Conservation (phyloP, 2,329 filamentous ascomycete genomes). For the Sporothrix humicola region DNA sequence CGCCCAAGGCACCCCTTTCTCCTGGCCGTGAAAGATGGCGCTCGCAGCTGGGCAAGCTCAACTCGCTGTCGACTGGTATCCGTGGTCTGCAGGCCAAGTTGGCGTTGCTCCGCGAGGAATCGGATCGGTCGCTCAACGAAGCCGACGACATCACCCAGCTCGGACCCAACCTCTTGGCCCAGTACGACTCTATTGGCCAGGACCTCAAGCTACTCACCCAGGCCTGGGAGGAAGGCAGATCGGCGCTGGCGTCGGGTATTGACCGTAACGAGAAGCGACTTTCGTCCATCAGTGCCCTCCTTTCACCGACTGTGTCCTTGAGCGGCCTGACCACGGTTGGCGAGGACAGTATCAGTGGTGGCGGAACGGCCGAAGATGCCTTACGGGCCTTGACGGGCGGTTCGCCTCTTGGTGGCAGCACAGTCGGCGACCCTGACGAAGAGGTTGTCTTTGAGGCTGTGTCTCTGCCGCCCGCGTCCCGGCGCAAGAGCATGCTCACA, state of each 20-base stretch:
- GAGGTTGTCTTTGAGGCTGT: constrained; percentile 92
- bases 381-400: constrained; percentile 75
- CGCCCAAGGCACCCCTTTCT: constrained; percentile 66
- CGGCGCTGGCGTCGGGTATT: constrained; percentile 80
- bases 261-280: constrained; percentile 77
- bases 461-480: constrained; percentile 65
- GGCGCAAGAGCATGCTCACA: constrained; percentile 72
- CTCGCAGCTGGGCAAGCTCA: constrained; percentile 85
- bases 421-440: constrained; percentile 62
- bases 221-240: constrained; percentile 86
- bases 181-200: constrained; percentile 92
- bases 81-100: constrained; percentile 93
- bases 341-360: constrained; percentile 44
- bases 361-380: constrained; percentile 59
- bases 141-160: constrained; percentile 75
- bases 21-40: constrained; percentile 84
- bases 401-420: constrained; percentile 49
- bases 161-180: constrained; percentile 77
- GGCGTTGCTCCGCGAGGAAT: constrained; percentile 88
- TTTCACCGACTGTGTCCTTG: constrained; percentile 67
- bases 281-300: constrained; percentile 64
- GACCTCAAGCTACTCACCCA: constrained; percentile 81
- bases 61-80: constrained; percentile 86
- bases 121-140: constrained; percentile 76
- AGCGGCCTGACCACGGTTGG: constrained; percentile 71